Evolutionary conservation across 768 basidiomycete genomes (phyloP), one percentile per base, ranked within the genome.

Genomic region (Amanita thiersii): DNA sequence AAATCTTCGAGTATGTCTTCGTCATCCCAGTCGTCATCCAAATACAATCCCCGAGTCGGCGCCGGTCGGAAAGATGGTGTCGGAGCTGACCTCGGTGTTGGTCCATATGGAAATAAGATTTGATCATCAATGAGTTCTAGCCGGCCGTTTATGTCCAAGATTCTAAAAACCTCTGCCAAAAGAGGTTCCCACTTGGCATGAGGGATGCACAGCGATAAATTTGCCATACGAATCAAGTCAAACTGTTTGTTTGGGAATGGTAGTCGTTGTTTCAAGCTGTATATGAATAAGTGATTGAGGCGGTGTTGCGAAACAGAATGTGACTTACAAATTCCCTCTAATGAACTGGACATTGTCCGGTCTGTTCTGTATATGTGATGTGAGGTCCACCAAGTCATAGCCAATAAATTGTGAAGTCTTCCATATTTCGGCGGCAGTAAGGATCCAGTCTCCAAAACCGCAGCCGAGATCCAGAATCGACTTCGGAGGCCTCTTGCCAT

Each of bases 41-140:
- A 25, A 29, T 45, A 39, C 10, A 40, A 36, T 12, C 17, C 24
- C 4, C 8, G 34, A 8, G 41, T 38, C 32, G 36, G 37, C 20
- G 50, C 23, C 12, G 48, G 37, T 43, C 45, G 34, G 5, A 52
- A 26, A 9, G 49, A 36, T 0, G 47, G 47, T 18, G 50, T 37
- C 9, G 50, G 47, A n/a, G 46, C 36, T 19, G 39, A 6, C 5
- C 48, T 35, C 18, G 50, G 50, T 2, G 51, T 14, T 14, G 49
- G 47, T n/a, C 69, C 63, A 44, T 74, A 77, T 1, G 84, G 79
- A 50, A 85, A 86, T 48, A 72, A 56, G 24, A 83, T 60, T 50
- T 81, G 62, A 56, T 89, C 86, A 56, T 86, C 82, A 38, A 89
- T 75, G 36, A 87, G 51, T 56, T 90, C 87, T 2, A 89, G 60